Conservation (phyloP, 23 red algal genomes). For the Gracilariopsis chorda region DNA sequence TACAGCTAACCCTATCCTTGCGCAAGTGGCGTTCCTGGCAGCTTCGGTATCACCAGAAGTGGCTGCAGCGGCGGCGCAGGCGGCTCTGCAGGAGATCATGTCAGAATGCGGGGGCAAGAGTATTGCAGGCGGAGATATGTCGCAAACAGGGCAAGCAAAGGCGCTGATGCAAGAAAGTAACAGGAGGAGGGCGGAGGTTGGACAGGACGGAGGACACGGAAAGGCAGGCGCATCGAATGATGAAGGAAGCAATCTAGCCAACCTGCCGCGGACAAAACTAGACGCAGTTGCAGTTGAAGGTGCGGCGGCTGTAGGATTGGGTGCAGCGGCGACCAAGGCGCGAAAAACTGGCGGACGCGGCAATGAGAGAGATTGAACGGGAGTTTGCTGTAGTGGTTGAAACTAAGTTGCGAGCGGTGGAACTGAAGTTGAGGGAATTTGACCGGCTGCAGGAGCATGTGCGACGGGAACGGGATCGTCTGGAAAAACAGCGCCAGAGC, state of each 20-base stretch:
- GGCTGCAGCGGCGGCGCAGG: conserved; percentile 84
- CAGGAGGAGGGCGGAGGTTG: not conserved
- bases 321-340: conserved; percentile 74
- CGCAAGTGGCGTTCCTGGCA: conserved; percentile 89
- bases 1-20: conserved; percentile 86
- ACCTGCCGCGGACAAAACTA: conserved; percentile 26
- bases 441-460: conserved; percentile 66
- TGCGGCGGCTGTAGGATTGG: conserved; percentile 64
- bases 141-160: not conserved
- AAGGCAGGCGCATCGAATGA: not conserved
- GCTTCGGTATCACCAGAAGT: conserved; percentile 85
- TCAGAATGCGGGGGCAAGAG: not conserved
- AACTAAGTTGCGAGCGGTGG: conserved; percentile 61
- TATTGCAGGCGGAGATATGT: not conserved
- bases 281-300: conserved; percentile 58
- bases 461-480: conserved; percentile 68
- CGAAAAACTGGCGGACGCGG: conserved; percentile 68
- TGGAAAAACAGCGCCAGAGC: conserved; percentile 69
- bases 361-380: conserved; percentile 71
- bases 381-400: conserved; percentile 71
- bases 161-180: conserved; percentile 26
- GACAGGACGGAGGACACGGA: not conserved
- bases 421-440: conserved; percentile 82
- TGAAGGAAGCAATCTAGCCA: not conserved
- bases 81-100: conserved; percentile 67